A percentile compares a stretch with the other conserved stretches of the same genome.
These are phyloP conservation scores for Solanum corneliomulleri DNA, from an alignment of 257 asterid genomes.

Conservation along the genomic window DNA sequence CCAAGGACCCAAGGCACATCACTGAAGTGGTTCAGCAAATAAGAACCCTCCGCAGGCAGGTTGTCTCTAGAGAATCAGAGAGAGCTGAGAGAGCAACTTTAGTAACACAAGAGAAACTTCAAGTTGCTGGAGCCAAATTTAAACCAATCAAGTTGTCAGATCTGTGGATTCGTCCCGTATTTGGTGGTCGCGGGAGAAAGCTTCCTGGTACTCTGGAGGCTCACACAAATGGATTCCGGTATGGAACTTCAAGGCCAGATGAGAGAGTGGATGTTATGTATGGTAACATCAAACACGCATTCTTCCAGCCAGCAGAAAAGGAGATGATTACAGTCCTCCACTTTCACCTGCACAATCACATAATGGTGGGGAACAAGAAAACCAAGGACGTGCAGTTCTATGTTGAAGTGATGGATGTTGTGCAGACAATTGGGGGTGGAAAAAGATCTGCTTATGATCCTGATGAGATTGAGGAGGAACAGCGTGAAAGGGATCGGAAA, in stretches of 20 bases:
- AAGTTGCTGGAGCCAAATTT: slow-evolving; percentile 11
- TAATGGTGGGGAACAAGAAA: slow-evolving; percentile 27
- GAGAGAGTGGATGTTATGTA: slow-evolving; percentile 16
- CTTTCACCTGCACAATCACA: slow-evolving; percentile 22
- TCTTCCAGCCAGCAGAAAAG: slow-evolving; percentile 27
- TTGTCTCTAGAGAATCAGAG: slow-evolving; percentile 18
- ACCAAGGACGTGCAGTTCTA: slow-evolving; percentile 27
- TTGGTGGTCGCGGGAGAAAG: slow-evolving; percentile 24
- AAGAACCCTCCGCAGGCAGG: slow-evolving; percentile 16
- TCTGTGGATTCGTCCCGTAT: slow-evolving; percentile 10
- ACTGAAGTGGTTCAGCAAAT: slow-evolving; percentile 14
- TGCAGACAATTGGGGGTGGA: slow-evolving; percentile 14
- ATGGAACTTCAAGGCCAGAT: slow-evolving; percentile 13
- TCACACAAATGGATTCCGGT: slow-evolving; percentile 16
- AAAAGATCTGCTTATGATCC: slow-evolving; percentile 20
- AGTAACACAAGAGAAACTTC: slow-evolving; percentile 19
- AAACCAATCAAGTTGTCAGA: slow-evolving; percentile 12
- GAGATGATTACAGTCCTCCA: slow-evolving; percentile 23
- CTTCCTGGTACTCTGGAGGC: slow-evolving; percentile 14
- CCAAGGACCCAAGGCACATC: slow-evolving; percentile 17
- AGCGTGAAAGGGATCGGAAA: slow-evolving; percentile 13
- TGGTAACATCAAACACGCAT: slow-evolving; percentile 17
- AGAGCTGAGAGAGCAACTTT: slow-evolving; percentile 16
- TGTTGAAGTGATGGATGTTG: slow-evolving; percentile 22
- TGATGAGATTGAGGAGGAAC: slow-evolving; percentile 22